Evolutionary conservation across 305 asterid genomes (phyloP), one percentile per base, ranked within the genome.

Genomic region (Lippia alba): DNA sequence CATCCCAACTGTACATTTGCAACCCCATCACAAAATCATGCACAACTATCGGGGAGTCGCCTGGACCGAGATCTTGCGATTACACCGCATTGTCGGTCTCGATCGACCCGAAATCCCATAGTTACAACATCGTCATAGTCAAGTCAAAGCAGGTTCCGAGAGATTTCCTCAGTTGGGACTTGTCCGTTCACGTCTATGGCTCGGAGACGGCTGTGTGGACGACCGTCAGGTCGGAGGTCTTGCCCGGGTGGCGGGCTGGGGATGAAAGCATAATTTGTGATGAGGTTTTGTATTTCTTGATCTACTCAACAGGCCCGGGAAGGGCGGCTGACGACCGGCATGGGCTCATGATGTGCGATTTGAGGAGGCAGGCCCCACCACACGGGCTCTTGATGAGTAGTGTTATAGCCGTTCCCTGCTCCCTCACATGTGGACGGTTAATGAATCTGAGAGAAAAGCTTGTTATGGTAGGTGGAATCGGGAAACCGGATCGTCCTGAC

Each of bases 401-500:
- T 71, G 88, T 88, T 53, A 69, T 88, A 20, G 74, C 85, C 0
- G 91, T 84, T 24, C 97, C 97, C 0, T 91, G 96, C 71, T 67
- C 96, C 16, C 88, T 94, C 15, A 94, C 97, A 0, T 91, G 96
- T 46, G 96, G 97, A 10, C 96, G 99, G 9, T 65, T 91, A 71
- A 89, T 94, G 97, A 88, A 83, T 79, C 70, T 94, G 32, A 84
- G 78, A 33, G 96, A 82, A 34, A 85, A 74, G 81, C 80, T 94
- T 51, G 62, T 94, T 36, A 83, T 94, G 91, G 97, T 94, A 15
- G 99, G 99, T 36, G 99, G 99, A 1, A 86, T 91, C 0, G 94
- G 96, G 71, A 94, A 83, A 69, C 86, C 53, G 5, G 96, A 88
- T 33, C 86, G 93, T 1, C 83, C 87, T 0, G 97, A 80, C 70